Base-by-base conservation (phyloP, 768 basidiomycete genomes). In the Daedaleopsis nitida region DNA sequence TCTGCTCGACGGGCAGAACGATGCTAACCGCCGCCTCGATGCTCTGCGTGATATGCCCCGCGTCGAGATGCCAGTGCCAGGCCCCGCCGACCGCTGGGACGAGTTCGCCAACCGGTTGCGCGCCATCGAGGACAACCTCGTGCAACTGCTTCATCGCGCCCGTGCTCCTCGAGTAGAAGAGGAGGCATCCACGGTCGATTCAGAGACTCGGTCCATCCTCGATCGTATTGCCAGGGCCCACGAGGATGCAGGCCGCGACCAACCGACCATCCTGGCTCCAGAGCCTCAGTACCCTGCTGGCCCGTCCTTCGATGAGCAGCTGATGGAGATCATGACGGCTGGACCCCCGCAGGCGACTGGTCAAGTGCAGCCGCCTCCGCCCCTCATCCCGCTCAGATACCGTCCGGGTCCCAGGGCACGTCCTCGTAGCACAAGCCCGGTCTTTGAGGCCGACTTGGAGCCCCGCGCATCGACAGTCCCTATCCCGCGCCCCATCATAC, bases 1-100 rank as follows among this genome's bases (percentile, higher is more conserved):
- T 10, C 71, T 96, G 21, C 78, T 83, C 72, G 80, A 89, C 51
- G 84, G 81, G 6, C 92, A 96, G 72, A 67, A 72, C 0, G 75
- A 81, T 0, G 82, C 88, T 8, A 85, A 86, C 54, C 79, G 82
- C 34, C 75, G 85, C 60, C 72, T 95, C 38, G 84, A 89, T 58
- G 83, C 86, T 23, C 60, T 68, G 17, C 67, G 58, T 9, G 48
- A 56, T 19, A 43, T 62, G n/a, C 54, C 62, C 1, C 23, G 51
- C n/a, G 10, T 17, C 11, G 44, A 32, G 3, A 45, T 23, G 35
- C 57, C 54, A 5, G 55, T 38, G 14, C 53, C 35, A 27, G 42
- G 38, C 43, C 53, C 45, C 47, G 17, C 51, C 0, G 65, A 61
- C 9, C 66, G 65, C 49, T 65, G 66, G 39, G 71, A 72, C 17